Percentiles rank a stretch among this genome's conserved stretches.
phyloP scores from a whole-genome alignment of 2,329 filamentous ascomycete species.

The Aspergillus sergii region DNA sequence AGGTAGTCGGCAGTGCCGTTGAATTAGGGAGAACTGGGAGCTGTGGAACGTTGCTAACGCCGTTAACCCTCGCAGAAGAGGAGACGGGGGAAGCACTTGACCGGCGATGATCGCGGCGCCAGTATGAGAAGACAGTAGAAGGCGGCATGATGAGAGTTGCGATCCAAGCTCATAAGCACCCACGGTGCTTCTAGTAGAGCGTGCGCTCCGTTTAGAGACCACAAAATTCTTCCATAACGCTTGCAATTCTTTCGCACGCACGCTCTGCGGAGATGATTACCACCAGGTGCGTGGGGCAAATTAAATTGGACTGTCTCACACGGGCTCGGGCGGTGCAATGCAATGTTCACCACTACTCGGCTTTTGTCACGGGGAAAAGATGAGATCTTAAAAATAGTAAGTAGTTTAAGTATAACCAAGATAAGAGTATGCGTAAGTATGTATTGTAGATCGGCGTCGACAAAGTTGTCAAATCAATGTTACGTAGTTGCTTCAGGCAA shows the following conservation, averaged over 20 bases:
- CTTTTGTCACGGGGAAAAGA: too few species aligned
- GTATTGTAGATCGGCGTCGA: not conserved
- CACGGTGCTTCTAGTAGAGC: conserved; percentile 18
- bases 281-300: conserved; percentile 12
- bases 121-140: conserved; percentile 44
- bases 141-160: conserved; percentile 31
- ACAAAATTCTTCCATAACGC: conserved; percentile 19
- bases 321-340: conserved; percentile 6
- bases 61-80: conserved; percentile 25
- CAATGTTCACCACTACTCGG: not conserved
- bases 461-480: not conserved
- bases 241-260: conserved; percentile 1
- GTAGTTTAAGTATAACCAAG: not conserved
- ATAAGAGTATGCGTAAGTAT: not conserved
- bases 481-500: not conserved
- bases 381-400: not conserved
- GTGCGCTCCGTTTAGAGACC: conserved; percentile 18
- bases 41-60: conserved; percentile 32
- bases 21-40: conserved; percentile 36
- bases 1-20: conserved; percentile 29
- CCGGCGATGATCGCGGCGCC: conserved; percentile 43
- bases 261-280: conserved; percentile 6
- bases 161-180: conserved; percentile 15
- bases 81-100: conserved; percentile 33
- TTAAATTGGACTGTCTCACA: conserved; percentile 9